Percentiles rank a stretch among this genome's conserved stretches.
Evolutionary conservation across 345 rosid genomes (phyloP).

Genomic region (Dipteronia dyeriana): DNA sequence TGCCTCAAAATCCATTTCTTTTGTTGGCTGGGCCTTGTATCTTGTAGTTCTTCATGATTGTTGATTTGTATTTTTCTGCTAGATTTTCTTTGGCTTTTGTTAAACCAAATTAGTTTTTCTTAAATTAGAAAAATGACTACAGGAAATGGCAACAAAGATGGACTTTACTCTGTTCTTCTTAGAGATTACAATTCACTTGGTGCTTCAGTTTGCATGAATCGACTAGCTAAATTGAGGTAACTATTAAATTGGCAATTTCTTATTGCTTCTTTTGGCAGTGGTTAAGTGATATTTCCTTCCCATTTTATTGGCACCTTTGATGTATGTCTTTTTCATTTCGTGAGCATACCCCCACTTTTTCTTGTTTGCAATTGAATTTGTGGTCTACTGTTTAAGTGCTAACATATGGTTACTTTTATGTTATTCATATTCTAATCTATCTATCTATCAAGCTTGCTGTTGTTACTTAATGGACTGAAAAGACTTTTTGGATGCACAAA

Average conservation of each 20-base stretch:
- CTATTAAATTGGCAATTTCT: slow-evolving; percentile 3
- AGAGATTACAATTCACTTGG: slow-evolving; percentile 92
- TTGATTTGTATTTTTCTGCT: slow-evolving; percentile 1
- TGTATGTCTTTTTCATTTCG: neutral
- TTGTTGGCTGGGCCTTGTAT: neutral
- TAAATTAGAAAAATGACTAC: slow-evolving; percentile 24
- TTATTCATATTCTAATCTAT: neutral
- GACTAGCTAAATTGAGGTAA: slow-evolving; percentile 95
- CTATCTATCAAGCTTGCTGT: neutral
- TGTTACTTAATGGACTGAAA: neutral
- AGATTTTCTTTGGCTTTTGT: slow-evolving; percentile 8
- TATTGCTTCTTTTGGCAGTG: neutral
- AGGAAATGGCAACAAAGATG: slow-evolving; percentile 99
- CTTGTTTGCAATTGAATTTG: neutral
- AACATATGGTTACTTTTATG: neutral
- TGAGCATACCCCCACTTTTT: neutral
- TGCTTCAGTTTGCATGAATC: slow-evolving; percentile 95
- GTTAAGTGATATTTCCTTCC: neutral
- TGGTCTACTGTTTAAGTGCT: neutral
- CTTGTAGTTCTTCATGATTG: neutral
- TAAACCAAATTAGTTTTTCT: slow-evolving; percentile 12
- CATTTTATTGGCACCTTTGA: neutral
- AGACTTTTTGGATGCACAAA: neutral
- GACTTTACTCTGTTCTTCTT: slow-evolving; percentile 88
- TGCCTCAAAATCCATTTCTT: neutral